Evolutionary conservation across 768 basidiomycete species (phyloP), one percentile per base, ranked within the genome.

Genomic region (Baorangia bicolor): DNA sequence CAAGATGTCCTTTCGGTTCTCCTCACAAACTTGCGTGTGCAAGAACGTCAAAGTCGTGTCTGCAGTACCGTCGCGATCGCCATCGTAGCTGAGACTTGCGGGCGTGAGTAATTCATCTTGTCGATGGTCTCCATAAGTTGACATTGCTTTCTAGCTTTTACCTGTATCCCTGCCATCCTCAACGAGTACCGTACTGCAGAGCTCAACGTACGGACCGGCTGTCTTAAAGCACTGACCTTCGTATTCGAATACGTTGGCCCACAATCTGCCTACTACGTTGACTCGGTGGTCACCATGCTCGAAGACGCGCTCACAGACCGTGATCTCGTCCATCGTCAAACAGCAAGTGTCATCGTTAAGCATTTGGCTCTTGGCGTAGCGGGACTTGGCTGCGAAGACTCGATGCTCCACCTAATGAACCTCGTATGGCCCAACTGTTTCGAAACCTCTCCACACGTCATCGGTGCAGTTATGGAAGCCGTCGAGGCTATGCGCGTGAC

Each of bases 401-500:
- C 96, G 13, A 92, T 98, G 85, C 81, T 94, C 49, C 97, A 99
- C 68, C 75, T 98, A 46, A 92, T 98, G 88, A 99, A 99, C 70
- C 83, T 99, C 27, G 91, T 98, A 14, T 98, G 95, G 95, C 97
- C 97, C 2, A 98, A 98, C 69, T 95, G 94, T 73, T 98, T 98
- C 72, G 96, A 98, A 77, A 96, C 95, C 2, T 93, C 90, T 14
- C 97, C 97, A 6, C 97, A 99, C 74, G 95, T 99, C 57, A 98
- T 98, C 59, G 94, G 93, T 31, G 92, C 94, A 6, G 92, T 98
- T 40, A 95, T 98, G 92, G 97, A 98, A 46, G 97, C 97, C 0
- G 81, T 99, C 64, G 97, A 98, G 73, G 92, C 92, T 1, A 98
- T 98, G 94, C 83, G 95, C 23, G 90, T 98, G 39, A 94, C 94